These are phyloP conservation scores for Yarrowia deformans DNA, from an alignment of 805 yeast genomes.

Conservation along the genomic window DNA sequence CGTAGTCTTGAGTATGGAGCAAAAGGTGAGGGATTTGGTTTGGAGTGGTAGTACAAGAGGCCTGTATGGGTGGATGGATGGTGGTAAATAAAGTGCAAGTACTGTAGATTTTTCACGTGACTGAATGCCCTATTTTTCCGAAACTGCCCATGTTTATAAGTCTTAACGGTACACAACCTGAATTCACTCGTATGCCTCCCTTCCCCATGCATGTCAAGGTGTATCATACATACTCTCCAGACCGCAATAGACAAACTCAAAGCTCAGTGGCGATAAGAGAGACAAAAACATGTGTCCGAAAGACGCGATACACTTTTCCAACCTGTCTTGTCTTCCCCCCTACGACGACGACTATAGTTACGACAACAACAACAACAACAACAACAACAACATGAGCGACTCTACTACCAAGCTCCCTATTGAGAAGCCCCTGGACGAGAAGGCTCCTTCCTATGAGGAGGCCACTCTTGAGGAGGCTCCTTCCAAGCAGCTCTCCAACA, in stretches of 20 bases:
- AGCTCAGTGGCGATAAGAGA: constrained; percentile 14
- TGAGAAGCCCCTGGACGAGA: constrained; percentile 11
- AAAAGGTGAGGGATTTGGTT: background rate
- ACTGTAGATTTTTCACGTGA: no score
- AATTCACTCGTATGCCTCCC: no score
- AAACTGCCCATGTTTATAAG: no score
- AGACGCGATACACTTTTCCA: constrained; percentile 33
- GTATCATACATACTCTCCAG: no score
- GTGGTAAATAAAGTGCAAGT: no score
- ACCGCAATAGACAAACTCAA: constrained; percentile 1
- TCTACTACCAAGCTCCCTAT: constrained; percentile 20
- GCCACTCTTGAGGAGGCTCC: constrained; percentile 35
- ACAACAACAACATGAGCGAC: background rate
- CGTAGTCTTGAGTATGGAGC: background rate
- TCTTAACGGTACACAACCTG: no score
- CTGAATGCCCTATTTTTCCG: no score
- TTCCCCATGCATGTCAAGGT: no score
- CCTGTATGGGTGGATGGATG: no score
- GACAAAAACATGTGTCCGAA: constrained; percentile 32
- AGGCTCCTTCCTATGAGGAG: constrained; percentile 37
- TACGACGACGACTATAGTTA: no score
- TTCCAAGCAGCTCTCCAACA: constrained; percentile 8
- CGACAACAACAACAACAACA: background rate
- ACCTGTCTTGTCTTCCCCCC: constrained; percentile 12
- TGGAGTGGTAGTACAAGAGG: no score